These are phyloP conservation scores for Picea abies DNA, from an alignment of 83 land plant species.

Conservation along the genomic window DNA sequence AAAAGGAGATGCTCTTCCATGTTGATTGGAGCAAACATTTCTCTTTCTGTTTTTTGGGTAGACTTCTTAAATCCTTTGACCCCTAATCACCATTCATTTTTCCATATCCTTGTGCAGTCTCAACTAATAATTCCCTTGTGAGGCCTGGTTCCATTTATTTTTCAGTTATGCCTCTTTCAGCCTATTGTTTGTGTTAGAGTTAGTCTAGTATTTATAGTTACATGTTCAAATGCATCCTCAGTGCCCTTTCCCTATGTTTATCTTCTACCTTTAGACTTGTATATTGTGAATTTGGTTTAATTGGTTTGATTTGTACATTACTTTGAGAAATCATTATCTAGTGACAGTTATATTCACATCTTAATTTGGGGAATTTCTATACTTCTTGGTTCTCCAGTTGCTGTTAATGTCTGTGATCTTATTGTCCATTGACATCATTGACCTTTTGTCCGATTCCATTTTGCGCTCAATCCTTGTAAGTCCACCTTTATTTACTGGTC, in stretches of 20 bases:
- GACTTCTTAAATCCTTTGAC: too few species aligned
- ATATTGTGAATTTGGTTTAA: neutral
- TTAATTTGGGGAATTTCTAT: neutral
- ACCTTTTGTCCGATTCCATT: neutral
- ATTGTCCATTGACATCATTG: neutral
- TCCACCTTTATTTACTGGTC: too few species aligned
- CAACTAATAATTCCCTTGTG: too few species aligned
- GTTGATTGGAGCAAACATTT: too few species aligned
- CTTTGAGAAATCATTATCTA: neutral
- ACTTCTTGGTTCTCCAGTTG: slow-evolving; percentile 6
- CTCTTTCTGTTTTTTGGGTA: too few species aligned
- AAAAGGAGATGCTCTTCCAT: too few species aligned
- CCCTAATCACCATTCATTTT: too few species aligned
- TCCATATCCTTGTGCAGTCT: too few species aligned
- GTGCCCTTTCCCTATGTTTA: neutral
- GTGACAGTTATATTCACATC: neutral
- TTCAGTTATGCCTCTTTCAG: neutral
- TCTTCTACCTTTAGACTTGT: neutral
- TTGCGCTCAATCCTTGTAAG: neutral
- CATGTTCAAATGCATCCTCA: neutral
- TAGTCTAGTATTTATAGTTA: slow-evolving; percentile 1
- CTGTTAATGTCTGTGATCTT: neutral
- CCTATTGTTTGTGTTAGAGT: neutral
- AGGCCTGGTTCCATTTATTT: neutral
- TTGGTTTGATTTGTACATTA: neutral